A percentile compares a stretch with the other conserved stretches of the same genome.
Evolutionary conservation across 148 eudicot genomes (phyloP).

Genomic region (Silene conica): DNA sequence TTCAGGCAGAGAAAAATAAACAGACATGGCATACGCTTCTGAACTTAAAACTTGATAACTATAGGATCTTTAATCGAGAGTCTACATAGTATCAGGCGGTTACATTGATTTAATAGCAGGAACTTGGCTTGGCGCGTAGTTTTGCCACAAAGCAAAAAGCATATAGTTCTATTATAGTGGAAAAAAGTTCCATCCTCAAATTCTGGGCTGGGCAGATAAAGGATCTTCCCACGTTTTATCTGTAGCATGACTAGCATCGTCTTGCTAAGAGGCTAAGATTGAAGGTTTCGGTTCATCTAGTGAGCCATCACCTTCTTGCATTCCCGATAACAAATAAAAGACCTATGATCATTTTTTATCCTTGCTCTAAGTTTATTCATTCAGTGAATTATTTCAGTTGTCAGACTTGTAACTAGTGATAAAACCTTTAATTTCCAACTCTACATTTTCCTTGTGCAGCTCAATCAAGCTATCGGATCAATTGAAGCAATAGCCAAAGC

Average conservation of each 20-base stretch:
- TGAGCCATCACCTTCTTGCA: neutral
- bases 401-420: neutral
- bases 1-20: too few relatives aligned
- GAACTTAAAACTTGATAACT: too few relatives aligned
- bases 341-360: too few relatives aligned
- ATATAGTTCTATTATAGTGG: neutral
- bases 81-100: too few relatives aligned
- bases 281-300: neutral
- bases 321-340: too few relatives aligned
- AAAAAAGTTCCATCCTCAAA: neutral
- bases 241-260: too few relatives aligned
- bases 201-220: neutral
- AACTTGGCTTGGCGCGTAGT: too few relatives aligned
- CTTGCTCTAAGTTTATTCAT: neutral
- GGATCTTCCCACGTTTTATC: neutral
- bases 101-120: too few relatives aligned
- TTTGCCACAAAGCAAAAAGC: neutral
- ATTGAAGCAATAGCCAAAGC: conserved; percentile 91
- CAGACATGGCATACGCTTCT: too few relatives aligned
- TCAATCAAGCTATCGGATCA: conserved; percentile 79
- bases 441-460: conserved; percentile 40
- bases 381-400: neutral
- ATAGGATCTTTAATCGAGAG: too few relatives aligned
- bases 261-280: too few relatives aligned
- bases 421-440: neutral